phyloP scores from a whole-genome alignment of 2,329 filamentous ascomycete species.

The Escovopsis sp. region DNA sequence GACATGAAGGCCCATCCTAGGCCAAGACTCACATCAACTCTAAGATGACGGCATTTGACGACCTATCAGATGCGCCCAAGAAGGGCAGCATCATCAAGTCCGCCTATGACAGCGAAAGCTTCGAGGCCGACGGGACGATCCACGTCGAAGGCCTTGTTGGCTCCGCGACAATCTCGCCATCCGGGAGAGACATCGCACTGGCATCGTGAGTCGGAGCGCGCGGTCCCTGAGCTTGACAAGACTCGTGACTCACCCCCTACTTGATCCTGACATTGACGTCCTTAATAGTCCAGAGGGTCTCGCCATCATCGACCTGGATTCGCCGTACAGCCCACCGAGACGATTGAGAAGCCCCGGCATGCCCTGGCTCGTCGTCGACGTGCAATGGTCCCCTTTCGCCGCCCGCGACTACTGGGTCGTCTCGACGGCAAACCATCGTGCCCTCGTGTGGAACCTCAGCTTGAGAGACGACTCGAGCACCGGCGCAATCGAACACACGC shows the following conservation, averaged over 20 bases:
- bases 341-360: constrained; percentile 69
- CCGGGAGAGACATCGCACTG: constrained; percentile 76
- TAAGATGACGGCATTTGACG: constrained; percentile 36
- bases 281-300: constrained; percentile 57
- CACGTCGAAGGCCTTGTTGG: constrained; percentile 70
- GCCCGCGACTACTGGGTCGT: constrained; percentile 84
- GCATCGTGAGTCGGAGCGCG: constrained; percentile 45
- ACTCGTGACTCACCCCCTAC: neutral
- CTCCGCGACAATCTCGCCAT: constrained; percentile 85
- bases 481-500: constrained; percentile 67
- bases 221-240: neutral
- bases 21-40: constrained; percentile 7
- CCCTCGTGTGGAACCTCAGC: constrained; percentile 84
- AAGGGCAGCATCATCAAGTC: constrained; percentile 48
- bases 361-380: constrained; percentile 90
- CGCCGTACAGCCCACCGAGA: constrained; percentile 72
- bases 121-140: constrained; percentile 72
- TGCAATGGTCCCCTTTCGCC: constrained; percentile 93
- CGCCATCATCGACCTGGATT: constrained; percentile 84
- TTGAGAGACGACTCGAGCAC: constrained; percentile 57
- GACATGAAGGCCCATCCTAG: constrained; percentile 10
- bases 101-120: constrained; percentile 75
- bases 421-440: constrained; percentile 88
- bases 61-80: constrained; percentile 30
- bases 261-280: constrained; percentile 1